These are phyloP conservation scores for Acer negundo DNA, from an alignment of 345 rosid genomes.

Conservation along the genomic window DNA sequence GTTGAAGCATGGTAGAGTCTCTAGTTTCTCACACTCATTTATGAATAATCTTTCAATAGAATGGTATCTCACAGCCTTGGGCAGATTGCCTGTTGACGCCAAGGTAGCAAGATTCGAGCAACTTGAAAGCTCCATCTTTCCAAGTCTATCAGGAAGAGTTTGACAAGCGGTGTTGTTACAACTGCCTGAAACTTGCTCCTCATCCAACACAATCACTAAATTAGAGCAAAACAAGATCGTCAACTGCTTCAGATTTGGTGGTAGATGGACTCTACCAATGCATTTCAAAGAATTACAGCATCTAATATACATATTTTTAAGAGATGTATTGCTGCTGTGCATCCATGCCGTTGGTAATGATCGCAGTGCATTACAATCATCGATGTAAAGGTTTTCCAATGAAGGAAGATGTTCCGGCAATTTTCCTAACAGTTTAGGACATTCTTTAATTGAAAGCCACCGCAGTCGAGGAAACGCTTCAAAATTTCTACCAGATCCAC, in stretches of 20 bases:
- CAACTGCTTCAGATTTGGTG: neutral
- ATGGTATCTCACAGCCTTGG: neutral
- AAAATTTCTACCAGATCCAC: neutral
- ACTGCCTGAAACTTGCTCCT: neutral
- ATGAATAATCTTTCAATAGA: neutral
- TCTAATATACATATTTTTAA: neutral
- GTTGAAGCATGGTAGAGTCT: conserved; percentile 12
- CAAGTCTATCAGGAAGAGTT: neutral
- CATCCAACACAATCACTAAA: neutral
- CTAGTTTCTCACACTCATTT: neutral
- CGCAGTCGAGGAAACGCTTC: neutral
- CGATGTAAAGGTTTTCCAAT: neutral
- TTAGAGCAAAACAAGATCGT: neutral
- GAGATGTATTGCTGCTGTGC: conserved; percentile 1
- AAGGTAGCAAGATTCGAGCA: conserved; percentile 1
- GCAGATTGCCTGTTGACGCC: conserved; percentile 2
- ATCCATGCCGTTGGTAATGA: neutral
- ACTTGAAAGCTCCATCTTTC: neutral
- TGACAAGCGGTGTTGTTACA: neutral
- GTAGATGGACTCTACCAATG: neutral
- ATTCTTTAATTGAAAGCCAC: neutral
- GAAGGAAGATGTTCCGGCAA: conserved; percentile 3
- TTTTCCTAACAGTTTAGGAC: neutral
- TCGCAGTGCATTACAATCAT: neutral
- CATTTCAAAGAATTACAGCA: neutral